These are phyloP conservation scores for Dalbergia cochinchinensis DNA, from an alignment of 306 rosid genomes.

Conservation along the genomic window DNA sequence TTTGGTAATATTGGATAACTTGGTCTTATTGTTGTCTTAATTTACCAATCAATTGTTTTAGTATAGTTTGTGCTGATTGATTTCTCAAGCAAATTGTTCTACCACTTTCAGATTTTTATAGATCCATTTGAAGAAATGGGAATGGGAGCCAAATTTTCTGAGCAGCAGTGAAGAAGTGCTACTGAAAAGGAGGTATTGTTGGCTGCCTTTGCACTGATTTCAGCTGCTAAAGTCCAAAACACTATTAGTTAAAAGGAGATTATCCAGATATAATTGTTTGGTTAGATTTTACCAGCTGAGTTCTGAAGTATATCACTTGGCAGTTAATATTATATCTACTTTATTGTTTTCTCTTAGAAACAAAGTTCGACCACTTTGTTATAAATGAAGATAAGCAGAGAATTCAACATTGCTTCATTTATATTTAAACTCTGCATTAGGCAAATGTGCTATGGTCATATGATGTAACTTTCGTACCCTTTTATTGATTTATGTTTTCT, in stretches of 20 bases:
- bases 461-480: not conserved
- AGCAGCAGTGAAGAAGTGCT: no score
- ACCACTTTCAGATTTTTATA: no score
- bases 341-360: not conserved
- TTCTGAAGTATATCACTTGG: not conserved
- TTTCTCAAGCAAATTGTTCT: no score
- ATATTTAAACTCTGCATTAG: not conserved
- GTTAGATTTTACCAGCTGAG: not conserved
- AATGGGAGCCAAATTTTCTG: no score
- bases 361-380: slow-evolving; percentile 23
- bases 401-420: slow-evolving; percentile 1
- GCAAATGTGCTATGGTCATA: slow-evolving; percentile 7
- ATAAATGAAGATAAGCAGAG: not conserved
- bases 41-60: no score
- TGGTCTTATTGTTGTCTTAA: no score
- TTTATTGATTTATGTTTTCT: slow-evolving; percentile 3
- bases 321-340: not conserved
- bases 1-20: no score
- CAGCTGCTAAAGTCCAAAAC: not conserved
- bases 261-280: not conserved
- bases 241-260: not conserved
- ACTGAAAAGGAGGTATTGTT: no score
- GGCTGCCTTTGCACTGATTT: slow-evolving; percentile 25
- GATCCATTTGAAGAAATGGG: no score
- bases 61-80: no score